Evolutionary conservation across 495 filamentous ascomycete species (phyloP).

Genomic region (Niebla homalea): DNA sequence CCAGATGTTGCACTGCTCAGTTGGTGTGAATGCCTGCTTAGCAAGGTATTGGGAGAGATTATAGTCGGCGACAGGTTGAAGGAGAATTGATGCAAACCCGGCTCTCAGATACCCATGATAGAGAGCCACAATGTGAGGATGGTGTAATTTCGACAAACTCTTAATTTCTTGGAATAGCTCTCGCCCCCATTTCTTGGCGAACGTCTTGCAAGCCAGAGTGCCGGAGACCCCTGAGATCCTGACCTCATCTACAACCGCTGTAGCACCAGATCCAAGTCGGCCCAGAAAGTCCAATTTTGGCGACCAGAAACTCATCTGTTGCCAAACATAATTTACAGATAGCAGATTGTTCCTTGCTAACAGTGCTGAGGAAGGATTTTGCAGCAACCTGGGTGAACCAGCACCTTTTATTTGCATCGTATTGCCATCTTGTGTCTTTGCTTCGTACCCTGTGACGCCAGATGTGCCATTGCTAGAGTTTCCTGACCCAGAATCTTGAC

Average conservation of each 20-base stretch:
- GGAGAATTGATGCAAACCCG: not conserved
- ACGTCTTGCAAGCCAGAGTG: not conserved
- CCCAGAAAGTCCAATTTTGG: not conserved
- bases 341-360: not conserved
- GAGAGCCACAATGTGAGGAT: not conserved
- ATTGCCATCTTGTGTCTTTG: not conserved
- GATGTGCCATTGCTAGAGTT: not conserved
- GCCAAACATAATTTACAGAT: not conserved
- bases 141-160: not conserved
- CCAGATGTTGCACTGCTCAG: not conserved
- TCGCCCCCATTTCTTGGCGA: no score
- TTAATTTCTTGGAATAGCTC: not conserved
- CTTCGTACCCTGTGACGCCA: not conserved
- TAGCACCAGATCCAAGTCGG: not conserved
- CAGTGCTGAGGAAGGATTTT: not conserved
- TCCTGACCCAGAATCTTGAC: not conserved
- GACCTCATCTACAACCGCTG: not conserved
- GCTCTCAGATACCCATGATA: not conserved
- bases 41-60: slow-evolving; percentile 1
- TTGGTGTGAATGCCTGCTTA: not conserved
- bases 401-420: not conserved
- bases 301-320: not conserved
- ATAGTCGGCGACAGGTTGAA: not conserved
- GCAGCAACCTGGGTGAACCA: not conserved
- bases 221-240: not conserved